Conservation (phyloP, 2,329 filamentous ascomycete genomes). For the Westerdykella ornata region DNA sequence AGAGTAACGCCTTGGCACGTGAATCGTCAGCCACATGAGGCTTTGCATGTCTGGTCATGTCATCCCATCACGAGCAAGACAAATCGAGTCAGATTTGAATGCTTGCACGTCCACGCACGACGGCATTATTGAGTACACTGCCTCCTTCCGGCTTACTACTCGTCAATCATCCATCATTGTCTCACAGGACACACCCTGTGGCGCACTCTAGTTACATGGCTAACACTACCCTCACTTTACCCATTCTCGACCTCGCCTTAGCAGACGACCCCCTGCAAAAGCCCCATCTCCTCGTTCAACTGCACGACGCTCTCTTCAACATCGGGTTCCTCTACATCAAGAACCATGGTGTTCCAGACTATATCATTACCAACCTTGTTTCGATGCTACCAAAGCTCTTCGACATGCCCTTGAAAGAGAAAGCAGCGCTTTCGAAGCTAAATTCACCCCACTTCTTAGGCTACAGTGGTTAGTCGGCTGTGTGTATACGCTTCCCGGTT, state of each 20-base stretch:
- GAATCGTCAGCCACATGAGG: background rate
- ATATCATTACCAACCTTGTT: conserved; percentile 36
- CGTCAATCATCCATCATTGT: background rate
- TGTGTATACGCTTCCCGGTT: no score
- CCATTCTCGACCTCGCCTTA: conserved; percentile 46
- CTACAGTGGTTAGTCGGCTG: conserved; percentile 41
- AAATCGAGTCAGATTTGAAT: no score
- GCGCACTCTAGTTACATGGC: no score
- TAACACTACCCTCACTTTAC: conserved; percentile 30
- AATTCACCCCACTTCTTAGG: conserved; percentile 58
- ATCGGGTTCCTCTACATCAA: conserved; percentile 51
- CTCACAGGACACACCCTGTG: background rate
- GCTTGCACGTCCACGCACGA: background rate
- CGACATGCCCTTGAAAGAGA: conserved; percentile 7
- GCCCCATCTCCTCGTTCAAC: conserved; percentile 36
- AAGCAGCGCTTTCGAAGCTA: conserved; percentile 9
- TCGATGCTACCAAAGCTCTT: conserved; percentile 43
- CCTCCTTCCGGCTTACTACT: no score
- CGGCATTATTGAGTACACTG: background rate
- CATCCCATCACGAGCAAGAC: no score
- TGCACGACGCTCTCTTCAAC: conserved; percentile 45
- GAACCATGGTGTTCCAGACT: conserved; percentile 43
- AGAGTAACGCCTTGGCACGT: no score
- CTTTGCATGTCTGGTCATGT: background rate
- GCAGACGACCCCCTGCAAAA: conserved; percentile 33